A percentile compares a stretch with the other conserved stretches of the same genome.
phyloP scores from a whole-genome alignment of 768 basidiomycete species.

The Coprinopsis strossmayeri region DNA sequence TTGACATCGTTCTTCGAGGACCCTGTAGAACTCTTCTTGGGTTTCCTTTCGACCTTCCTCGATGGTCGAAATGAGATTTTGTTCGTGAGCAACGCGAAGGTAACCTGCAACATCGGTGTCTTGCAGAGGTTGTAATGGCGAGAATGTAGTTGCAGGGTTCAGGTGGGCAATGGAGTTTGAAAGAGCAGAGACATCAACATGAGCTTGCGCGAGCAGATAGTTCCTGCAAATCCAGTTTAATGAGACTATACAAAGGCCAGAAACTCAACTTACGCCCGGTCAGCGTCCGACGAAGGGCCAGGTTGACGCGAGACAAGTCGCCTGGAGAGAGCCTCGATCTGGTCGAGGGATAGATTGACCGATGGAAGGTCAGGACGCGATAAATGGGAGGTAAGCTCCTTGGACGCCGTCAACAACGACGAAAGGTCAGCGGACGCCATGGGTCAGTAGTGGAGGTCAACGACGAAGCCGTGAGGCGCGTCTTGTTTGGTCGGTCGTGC shows the following conservation, averaged over 20 bases:
- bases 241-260: slow-evolving; percentile 6
- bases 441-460: slow-evolving; percentile 11
- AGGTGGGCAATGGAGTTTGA: slow-evolving; percentile 77
- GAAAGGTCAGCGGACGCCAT: slow-evolving; percentile 47
- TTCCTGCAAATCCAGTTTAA: slow-evolving; percentile 40
- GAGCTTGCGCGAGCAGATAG: slow-evolving; percentile 89
- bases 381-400: slow-evolving; percentile 70
- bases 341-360: slow-evolving; percentile 85
- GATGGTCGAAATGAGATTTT: slow-evolving; percentile 89
- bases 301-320: slow-evolving; percentile 72
- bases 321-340: slow-evolving; percentile 91
- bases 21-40: slow-evolving; percentile 77
- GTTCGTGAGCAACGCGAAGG: slow-evolving; percentile 91
- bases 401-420: slow-evolving; percentile 64
- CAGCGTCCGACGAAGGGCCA: slow-evolving; percentile 54
- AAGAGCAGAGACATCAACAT: slow-evolving; percentile 88
- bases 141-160: slow-evolving; percentile 77
- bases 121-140: slow-evolving; percentile 85
- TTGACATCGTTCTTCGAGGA: slow-evolving; percentile 66
- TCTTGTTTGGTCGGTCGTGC: slow-evolving; percentile 11
- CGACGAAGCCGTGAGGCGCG: background rate
- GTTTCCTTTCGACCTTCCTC: slow-evolving; percentile 86
- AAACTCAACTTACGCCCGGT: slow-evolving; percentile 56
- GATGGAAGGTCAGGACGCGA: slow-evolving; percentile 78
- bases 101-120: slow-evolving; percentile 94